A percentile compares a stretch with the other conserved stretches of the same genome.
phyloP scores from a whole-genome alignment of 2,329 filamentous ascomycete species.

The Stagonosporopsis chrysanthemi region DNA sequence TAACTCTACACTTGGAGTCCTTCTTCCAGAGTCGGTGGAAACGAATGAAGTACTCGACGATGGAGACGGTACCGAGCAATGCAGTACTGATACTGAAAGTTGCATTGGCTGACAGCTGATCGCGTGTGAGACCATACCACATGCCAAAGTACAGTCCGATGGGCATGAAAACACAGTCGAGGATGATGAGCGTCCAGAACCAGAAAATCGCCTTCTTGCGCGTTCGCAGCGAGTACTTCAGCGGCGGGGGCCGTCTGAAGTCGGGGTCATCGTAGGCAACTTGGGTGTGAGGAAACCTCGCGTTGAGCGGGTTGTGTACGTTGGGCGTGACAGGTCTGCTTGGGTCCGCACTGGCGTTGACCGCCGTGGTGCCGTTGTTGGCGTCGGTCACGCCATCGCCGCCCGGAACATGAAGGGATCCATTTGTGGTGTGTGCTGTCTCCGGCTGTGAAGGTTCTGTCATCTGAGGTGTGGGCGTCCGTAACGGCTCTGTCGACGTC shows the following conservation, averaged over 20 bases:
- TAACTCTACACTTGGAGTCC: constrained; percentile 60
- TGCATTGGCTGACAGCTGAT: constrained; percentile 57
- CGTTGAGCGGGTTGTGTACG: constrained; percentile 28
- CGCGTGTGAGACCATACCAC: constrained; percentile 62
- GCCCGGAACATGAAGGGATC: constrained; percentile 31
- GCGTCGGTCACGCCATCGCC: constrained; percentile 27
- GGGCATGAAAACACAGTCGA: constrained; percentile 66
- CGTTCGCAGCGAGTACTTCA: constrained; percentile 63
- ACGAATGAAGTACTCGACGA: constrained; percentile 62
- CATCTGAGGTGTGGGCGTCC: constrained; percentile 26
- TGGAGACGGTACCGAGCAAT: constrained; percentile 60
- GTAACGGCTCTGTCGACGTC: constrained; percentile 42
- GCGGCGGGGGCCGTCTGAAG: constrained; percentile 56
- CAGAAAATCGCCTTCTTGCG: constrained; percentile 64
- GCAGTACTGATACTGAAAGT: constrained; percentile 64
- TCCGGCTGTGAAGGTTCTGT: constrained; percentile 13
- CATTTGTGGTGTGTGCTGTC: constrained; percentile 20
- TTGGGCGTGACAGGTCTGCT: constrained; percentile 42
- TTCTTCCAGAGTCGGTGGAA: constrained; percentile 60
- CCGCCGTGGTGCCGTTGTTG: constrained; percentile 22
- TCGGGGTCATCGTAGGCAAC: constrained; percentile 50
- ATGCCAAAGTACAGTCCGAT: constrained; percentile 67
- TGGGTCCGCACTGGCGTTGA: constrained; percentile 29
- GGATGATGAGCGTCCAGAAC: constrained; percentile 66
- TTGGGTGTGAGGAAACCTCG: constrained; percentile 52